Conservation (phyloP, 2,329 filamentous ascomycete species). For the Scytalidium lignicola region DNA sequence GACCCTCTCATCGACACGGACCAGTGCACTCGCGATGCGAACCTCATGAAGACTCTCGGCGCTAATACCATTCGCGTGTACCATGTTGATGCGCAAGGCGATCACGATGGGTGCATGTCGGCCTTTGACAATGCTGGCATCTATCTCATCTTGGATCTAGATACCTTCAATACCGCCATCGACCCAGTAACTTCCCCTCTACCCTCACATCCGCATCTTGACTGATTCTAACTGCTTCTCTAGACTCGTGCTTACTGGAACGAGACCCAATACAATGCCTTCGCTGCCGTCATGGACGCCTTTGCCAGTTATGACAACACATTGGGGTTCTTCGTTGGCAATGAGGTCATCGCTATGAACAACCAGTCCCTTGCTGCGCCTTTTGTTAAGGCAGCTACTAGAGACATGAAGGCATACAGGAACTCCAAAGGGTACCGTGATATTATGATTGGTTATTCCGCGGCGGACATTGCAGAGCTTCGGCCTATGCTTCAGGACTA, state of each 20-base stretch:
- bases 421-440: slow-evolving; percentile 70
- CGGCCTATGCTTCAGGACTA: slow-evolving; percentile 63
- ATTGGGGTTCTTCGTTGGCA: slow-evolving; percentile 81
- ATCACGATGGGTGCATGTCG: slow-evolving; percentile 78
- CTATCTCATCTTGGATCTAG: slow-evolving; percentile 79
- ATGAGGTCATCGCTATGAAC: slow-evolving; percentile 70
- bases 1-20: slow-evolving; percentile 72
- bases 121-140: slow-evolving; percentile 76
- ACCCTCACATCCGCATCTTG: neutral
- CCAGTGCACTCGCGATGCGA: slow-evolving; percentile 72
- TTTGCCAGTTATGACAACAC: slow-evolving; percentile 76
- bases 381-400: slow-evolving; percentile 75
- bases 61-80: slow-evolving; percentile 85
- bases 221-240: slow-evolving; percentile 9
- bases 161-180: slow-evolving; percentile 67
- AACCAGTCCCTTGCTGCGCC: slow-evolving; percentile 63
- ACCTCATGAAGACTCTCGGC: slow-evolving; percentile 73
- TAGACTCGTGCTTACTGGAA: slow-evolving; percentile 66
- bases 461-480: slow-evolving; percentile 72
- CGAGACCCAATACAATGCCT: slow-evolving; percentile 61
- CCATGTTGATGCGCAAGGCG: slow-evolving; percentile 66
- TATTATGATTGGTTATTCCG: slow-evolving; percentile 83
- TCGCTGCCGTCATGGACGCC: slow-evolving; percentile 67
- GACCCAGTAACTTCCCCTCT: slow-evolving; percentile 43
- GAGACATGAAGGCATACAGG: slow-evolving; percentile 79